These are phyloP conservation scores for Aureobasidium sp. DNA, from an alignment of 2,329 filamentous ascomycete species.

Conservation along the genomic window DNA sequence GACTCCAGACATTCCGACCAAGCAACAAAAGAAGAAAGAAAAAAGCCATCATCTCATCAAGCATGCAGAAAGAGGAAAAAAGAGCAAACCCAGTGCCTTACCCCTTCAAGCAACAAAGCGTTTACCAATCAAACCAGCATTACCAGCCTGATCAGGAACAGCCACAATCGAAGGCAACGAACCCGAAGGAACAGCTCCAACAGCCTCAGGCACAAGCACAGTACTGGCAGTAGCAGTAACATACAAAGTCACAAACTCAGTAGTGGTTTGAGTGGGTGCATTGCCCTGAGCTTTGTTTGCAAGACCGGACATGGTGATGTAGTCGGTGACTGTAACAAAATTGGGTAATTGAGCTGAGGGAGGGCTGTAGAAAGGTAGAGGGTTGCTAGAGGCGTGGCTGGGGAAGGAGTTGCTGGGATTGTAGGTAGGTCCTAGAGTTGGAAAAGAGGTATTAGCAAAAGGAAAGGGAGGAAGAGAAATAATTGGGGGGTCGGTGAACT, in stretches of 20 bases:
- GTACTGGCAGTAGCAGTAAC: neutral
- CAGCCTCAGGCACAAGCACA: neutral
- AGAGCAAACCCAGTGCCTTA: neutral
- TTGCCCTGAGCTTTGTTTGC: neutral
- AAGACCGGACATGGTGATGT: neutral
- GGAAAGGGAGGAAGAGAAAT: neutral
- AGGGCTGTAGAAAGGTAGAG: neutral
- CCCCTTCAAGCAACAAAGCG: neutral
- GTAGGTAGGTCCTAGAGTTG: neutral
- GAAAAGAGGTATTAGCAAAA: neutral
- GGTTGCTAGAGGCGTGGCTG: neutral
- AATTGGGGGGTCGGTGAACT: neutral
- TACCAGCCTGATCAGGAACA: neutral
- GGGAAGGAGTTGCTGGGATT: neutral
- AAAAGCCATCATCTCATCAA: neutral
- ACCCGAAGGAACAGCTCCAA: no score
- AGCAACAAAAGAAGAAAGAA: neutral
- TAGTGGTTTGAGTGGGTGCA: neutral
- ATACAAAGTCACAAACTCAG: neutral
- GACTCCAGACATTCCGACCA: neutral
- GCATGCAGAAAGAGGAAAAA: neutral
- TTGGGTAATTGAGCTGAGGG: neutral
- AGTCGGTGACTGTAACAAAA: conserved; percentile 2
- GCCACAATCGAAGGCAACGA: neutral
- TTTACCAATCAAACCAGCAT: conserved; percentile 4